Base-by-base conservation (phyloP, 2,329 filamentous ascomycete species). In the Allantophomopsis cytisporea region DNA sequence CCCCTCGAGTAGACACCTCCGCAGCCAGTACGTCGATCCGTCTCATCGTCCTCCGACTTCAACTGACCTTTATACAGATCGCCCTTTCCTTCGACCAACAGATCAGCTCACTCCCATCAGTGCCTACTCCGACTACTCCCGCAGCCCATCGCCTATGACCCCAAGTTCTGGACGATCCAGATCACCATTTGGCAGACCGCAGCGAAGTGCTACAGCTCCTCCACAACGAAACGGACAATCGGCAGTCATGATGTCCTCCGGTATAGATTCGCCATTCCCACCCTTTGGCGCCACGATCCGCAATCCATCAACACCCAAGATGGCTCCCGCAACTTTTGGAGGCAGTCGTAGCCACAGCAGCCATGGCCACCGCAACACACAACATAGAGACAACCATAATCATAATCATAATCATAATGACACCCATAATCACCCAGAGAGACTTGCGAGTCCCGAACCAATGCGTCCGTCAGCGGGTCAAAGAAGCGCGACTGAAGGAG, bases 81-180 rank as follows among this genome's bases (percentile, higher is more conserved):
- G 65, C 42, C 62, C 65, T 17, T 79, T 67, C 49, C 52, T 66
- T 43, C 69, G 63, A 31, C 65, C 69, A 38, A 28, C 23, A 28
- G 71, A 68, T 39, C 68, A 80, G 54, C 60, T 80, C 41, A 83
- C 78, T 10, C 78, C 78, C 37, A 62, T 71, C 37, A 83, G 76
- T 57, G 68, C 68, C 41, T 68, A 68, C 16, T 71, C 69, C 47
- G 70, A 69, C 38, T 77, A 69, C 38, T 77, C 75, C 32, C 69
- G 66, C 45, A 72, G 69, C 41, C 64, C 71, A 18, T 84, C 82
- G n/a, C 80, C 80, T 7, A 64, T 68, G 40, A 76, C 73, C 12
- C 68, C 72, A 18, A 63, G 60, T 41, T 65, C 66, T 55, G 49
- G 65, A 53, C 42, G 60, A 54, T 15, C 14, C 3, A 51, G 60